Percentiles rank a stretch among this genome's conserved stretches.
Conservation (phyloP, 345 rosid species). For the Melaleuca quinquenervia region DNA sequence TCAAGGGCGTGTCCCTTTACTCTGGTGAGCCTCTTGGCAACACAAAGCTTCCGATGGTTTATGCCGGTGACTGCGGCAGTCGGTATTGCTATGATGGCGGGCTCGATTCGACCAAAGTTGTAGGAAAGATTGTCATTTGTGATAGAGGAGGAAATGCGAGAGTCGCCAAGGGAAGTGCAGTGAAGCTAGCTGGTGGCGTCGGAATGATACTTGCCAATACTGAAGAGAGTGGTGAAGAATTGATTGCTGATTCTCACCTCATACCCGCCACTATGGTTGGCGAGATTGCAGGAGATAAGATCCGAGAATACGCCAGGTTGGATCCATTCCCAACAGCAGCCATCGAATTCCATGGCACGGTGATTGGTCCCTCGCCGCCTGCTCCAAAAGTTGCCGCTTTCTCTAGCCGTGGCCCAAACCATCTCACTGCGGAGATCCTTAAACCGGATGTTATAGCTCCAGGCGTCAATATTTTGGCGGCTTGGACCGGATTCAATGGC, state of each 20-base stretch:
- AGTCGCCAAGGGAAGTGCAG: conserved; percentile 57
- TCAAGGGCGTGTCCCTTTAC: conserved; percentile 61
- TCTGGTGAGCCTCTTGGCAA: conserved; percentile 36
- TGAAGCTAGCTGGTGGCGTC: conserved; percentile 53
- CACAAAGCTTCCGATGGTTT: conserved; percentile 38
- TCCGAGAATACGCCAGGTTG: conserved; percentile 29
- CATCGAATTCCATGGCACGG: conserved; percentile 36
- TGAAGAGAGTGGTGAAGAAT: conserved; percentile 48
- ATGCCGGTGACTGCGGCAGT: conserved; percentile 53
- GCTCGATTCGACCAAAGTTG: conserved; percentile 22
- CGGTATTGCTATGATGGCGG: conserved; percentile 38
- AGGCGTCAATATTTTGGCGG: conserved; percentile 78
- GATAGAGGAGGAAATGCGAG: conserved; percentile 62
- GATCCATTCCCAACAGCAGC: conserved; percentile 40
- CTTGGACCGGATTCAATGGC: conserved; percentile 55
- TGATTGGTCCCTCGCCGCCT: conserved; percentile 37
- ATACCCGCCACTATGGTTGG: conserved; percentile 60
- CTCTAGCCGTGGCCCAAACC: conserved; percentile 71
- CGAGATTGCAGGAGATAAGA: conserved; percentile 26
- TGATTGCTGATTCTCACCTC: conserved; percentile 69
- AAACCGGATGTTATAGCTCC: conserved; percentile 87
- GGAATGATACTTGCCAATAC: conserved; percentile 70
- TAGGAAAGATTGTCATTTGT: conserved; percentile 53
- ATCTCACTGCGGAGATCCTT: conserved; percentile 41
- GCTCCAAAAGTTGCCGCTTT: conserved; percentile 69